These are phyloP conservation scores for Myochromella boudieri DNA, from an alignment of 768 basidiomycete species.

Conservation along the genomic window DNA sequence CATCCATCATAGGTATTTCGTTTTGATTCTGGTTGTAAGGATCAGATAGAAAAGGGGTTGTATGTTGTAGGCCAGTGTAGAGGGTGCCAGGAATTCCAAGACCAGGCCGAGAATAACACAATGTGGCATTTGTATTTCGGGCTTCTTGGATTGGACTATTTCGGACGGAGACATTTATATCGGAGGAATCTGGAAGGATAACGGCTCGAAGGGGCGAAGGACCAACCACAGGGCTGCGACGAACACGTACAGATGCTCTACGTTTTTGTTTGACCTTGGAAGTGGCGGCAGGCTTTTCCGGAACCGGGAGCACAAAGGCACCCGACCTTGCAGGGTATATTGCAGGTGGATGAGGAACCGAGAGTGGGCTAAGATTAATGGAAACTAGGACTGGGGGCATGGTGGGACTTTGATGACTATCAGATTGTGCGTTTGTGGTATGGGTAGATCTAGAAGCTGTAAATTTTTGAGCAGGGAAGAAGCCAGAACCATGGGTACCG, in stretches of 20 bases:
- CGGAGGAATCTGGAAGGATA: constrained; percentile 36
- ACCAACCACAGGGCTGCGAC: constrained; percentile 38
- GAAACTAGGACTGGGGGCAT: constrained; percentile 8
- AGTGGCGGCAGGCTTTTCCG: background rate
- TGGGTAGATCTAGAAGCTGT: background rate
- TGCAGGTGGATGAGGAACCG: constrained; percentile 2
- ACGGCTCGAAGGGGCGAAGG: constrained; percentile 48
- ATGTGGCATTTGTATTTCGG: constrained; percentile 2
- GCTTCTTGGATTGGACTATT: constrained; percentile 1
- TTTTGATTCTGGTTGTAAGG: background rate
- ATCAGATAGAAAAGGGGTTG: too few relatives aligned
- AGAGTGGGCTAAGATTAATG: constrained; percentile 9
- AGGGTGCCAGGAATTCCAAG: constrained; percentile 16
- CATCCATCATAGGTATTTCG: background rate
- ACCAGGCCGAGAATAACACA: constrained; percentile 16
- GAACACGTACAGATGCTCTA: constrained; percentile 23
- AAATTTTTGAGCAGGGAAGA: constrained; percentile 3
- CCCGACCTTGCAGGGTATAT: background rate
- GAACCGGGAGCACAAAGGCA: background rate
- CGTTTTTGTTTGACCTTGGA: constrained; percentile 15
- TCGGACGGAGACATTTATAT: constrained; percentile 14
- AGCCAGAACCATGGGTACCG: background rate
- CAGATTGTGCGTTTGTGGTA: background rate
- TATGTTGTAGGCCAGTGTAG: background rate
- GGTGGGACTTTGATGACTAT: constrained; percentile 3